phyloP scores from a whole-genome alignment of 768 basidiomycete genomes.

The Tricholoma sp. region DNA sequence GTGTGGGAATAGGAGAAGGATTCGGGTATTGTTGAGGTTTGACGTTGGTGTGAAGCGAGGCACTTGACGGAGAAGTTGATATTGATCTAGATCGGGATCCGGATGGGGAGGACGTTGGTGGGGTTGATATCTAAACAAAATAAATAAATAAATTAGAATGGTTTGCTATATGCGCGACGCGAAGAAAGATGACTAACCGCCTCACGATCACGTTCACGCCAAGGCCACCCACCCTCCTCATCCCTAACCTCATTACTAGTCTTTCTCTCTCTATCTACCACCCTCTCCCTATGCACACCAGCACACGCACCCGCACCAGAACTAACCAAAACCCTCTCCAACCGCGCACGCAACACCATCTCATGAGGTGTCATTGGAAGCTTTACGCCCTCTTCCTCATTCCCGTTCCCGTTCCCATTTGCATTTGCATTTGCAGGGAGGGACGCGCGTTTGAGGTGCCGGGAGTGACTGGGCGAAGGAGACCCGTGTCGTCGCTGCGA shows the following conservation, averaged over 20 bases:
- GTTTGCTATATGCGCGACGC: background rate
- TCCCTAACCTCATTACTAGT: conserved; percentile 24
- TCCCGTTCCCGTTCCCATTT: background rate
- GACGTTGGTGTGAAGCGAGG: background rate
- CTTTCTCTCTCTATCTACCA: conserved; percentile 6
- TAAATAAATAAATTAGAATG: background rate
- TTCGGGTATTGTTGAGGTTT: too few species aligned
- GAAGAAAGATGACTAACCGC: conserved; percentile 11
- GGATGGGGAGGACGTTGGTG: too few species aligned
- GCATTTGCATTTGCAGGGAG: background rate
- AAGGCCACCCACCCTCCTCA: conserved; percentile 22
- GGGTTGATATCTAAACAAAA: background rate
- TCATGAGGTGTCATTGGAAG: conserved; percentile 42
- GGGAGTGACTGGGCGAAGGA: background rate
- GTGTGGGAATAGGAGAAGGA: too few species aligned
- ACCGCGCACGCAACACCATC: conserved; percentile 45
- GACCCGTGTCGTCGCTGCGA: background rate
- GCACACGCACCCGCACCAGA: background rate
- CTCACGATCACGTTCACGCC: conserved; percentile 14
- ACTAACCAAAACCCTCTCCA: conserved; percentile 44
- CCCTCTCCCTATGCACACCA: too few species aligned
- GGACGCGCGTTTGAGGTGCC: conserved; percentile 8
- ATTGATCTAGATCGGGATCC: too few species aligned
- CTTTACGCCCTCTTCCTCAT: conserved; percentile 6
- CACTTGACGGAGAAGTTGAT: background rate